phyloP scores from a whole-genome alignment of 768 basidiomycete genomes.

The Termitomyces sp. region DNA sequence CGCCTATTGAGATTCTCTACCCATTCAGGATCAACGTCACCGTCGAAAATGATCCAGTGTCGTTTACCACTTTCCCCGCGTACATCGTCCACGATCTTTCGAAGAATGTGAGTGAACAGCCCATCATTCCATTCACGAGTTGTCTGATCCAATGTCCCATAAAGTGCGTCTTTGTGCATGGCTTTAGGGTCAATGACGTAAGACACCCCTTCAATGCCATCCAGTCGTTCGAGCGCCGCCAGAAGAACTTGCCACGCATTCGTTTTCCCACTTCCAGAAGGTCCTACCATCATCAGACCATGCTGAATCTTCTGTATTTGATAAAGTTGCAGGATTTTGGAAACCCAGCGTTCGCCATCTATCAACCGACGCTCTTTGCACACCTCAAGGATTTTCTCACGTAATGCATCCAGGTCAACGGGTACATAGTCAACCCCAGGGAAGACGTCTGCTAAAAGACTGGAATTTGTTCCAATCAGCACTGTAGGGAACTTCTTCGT shows the following conservation, averaged over 20 bases:
- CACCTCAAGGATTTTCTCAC: conserved; percentile 82
- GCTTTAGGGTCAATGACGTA: conserved; percentile 99
- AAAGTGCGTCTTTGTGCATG: conserved; percentile 97
- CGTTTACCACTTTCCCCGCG: conserved; percentile 95
- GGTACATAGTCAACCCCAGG: conserved; percentile 91
- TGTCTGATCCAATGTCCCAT: conserved; percentile 94
- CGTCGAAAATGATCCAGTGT: conserved; percentile 99
- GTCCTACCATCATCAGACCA: conserved; percentile 99
- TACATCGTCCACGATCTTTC: conserved; percentile 98
- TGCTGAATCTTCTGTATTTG: conserved; percentile 99
- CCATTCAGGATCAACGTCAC: conserved; percentile 99
- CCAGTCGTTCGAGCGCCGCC: conserved; percentile 83
- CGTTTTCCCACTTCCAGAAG: conserved; percentile 95
- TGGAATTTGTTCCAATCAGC: conserved; percentile 25
- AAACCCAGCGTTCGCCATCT: conserved; percentile 84
- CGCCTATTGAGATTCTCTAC: conserved; percentile 99
- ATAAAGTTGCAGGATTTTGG: conserved; percentile 95
- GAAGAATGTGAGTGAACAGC: conserved; percentile 93
- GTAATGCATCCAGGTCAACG: conserved; percentile 81
- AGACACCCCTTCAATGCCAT: conserved; percentile 87
- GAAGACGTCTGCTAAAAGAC: conserved; percentile 94
- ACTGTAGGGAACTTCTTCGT: neutral
- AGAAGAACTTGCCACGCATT: conserved; percentile 96
- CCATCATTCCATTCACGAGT: conserved; percentile 99
- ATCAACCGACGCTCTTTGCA: conserved; percentile 86